phyloP scores from a whole-genome alignment of 345 rosid genomes.

The Alliaria petiolata region DNA sequence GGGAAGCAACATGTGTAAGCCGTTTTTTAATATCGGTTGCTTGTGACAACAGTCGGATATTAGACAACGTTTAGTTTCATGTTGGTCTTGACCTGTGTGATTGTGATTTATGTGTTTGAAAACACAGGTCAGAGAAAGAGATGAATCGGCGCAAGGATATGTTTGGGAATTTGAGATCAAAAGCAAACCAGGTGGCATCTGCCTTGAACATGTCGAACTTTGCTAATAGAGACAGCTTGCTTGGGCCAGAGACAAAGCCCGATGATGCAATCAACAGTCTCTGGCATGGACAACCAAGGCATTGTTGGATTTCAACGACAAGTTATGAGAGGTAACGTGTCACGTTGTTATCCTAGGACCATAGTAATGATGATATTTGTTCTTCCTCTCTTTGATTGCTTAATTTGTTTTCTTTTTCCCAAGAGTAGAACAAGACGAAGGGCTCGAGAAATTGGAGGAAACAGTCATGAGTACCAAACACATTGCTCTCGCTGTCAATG shows the following conservation, averaged over 20 bases:
- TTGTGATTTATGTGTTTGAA: background rate
- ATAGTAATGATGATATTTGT: background rate
- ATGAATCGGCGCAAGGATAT: slow-evolving; percentile 95
- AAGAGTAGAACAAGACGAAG: slow-evolving; percentile 93
- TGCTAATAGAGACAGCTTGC: slow-evolving; percentile 78
- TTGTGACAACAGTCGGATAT: background rate
- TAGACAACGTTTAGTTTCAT: background rate
- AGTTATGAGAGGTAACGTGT: slow-evolving; percentile 73
- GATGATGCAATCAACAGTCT: slow-evolving; percentile 53
- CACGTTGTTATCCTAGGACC: background rate
- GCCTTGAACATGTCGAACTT: slow-evolving; percentile 84
- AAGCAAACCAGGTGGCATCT: slow-evolving; percentile 86
- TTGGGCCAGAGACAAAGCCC: slow-evolving; percentile 76
- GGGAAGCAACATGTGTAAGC: slow-evolving; percentile 75
- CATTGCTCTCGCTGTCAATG: slow-evolving; percentile 85
- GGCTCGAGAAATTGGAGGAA: slow-evolving; percentile 90
- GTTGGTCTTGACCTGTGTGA: background rate
- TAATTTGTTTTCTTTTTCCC: background rate
- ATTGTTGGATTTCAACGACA: slow-evolving; percentile 85
- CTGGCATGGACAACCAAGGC: slow-evolving; percentile 80
- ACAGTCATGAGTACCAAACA: slow-evolving; percentile 86
- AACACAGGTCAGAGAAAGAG: slow-evolving; percentile 84
- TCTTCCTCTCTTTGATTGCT: background rate
- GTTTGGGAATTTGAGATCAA: slow-evolving; percentile 70
- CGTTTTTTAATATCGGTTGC: background rate